phyloP scores from a whole-genome alignment of 2,329 filamentous ascomycete genomes.

The Neonectria hederae region DNA sequence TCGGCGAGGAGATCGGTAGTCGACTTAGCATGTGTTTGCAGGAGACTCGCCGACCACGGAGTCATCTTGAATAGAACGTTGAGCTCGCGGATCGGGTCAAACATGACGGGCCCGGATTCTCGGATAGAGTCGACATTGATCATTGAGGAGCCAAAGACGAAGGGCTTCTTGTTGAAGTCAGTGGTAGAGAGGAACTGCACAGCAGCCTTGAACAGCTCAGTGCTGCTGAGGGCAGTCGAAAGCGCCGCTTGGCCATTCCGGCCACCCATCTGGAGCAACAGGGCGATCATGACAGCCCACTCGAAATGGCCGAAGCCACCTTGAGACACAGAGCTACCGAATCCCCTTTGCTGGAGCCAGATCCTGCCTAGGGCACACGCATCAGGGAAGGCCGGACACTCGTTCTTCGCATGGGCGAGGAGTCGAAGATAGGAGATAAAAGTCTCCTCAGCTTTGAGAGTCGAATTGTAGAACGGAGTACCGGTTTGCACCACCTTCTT shows the following conservation, averaged over 20 bases:
- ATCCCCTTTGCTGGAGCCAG: slow-evolving; percentile 90
- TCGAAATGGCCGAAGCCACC: slow-evolving; percentile 96
- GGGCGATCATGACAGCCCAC: slow-evolving; percentile 82
- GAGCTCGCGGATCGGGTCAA: slow-evolving; percentile 76
- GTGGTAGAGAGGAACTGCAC: slow-evolving; percentile 85
- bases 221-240: slow-evolving; percentile 84
- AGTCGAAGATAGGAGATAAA: slow-evolving; percentile 79
- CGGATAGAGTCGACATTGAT: slow-evolving; percentile 48
- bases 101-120: slow-evolving; percentile 73
- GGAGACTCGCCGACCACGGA: slow-evolving; percentile 78
- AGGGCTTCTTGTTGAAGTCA: slow-evolving; percentile 75
- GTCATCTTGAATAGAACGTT: slow-evolving; percentile 95
- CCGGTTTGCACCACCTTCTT: slow-evolving; percentile 55
- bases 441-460: slow-evolving; percentile 79
- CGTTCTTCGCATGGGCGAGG: slow-evolving; percentile 73
- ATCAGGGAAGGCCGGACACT: slow-evolving; percentile 79
- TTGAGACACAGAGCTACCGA: slow-evolving; percentile 71
- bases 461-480: slow-evolving; percentile 90
- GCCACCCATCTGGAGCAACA: slow-evolving; percentile 82
- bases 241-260: slow-evolving; percentile 76
- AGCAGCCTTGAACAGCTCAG: slow-evolving; percentile 93
- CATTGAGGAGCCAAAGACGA: slow-evolving; percentile 56
- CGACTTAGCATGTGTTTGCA: slow-evolving; percentile 78
- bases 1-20: slow-evolving; percentile 82
- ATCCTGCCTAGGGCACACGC: slow-evolving; percentile 86